Evolutionary conservation across 2,329 filamentous ascomycete species (phyloP).

Genomic region (Cercospora beticola): DNA sequence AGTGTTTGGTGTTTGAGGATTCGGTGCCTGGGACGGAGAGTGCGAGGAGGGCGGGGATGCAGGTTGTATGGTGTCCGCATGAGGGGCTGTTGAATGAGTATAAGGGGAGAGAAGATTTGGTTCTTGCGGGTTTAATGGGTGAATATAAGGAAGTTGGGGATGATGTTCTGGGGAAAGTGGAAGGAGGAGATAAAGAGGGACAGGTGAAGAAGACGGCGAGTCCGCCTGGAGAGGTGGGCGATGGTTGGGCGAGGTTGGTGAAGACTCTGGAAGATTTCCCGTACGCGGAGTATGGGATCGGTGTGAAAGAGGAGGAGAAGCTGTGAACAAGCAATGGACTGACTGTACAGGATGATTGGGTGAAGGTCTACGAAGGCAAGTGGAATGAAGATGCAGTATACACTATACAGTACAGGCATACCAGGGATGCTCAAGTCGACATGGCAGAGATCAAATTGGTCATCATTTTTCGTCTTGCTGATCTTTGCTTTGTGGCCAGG

Average conservation of each 20-base stretch:
- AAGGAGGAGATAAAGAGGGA: conserved; percentile 27
- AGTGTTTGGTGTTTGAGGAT: conserved; percentile 96
- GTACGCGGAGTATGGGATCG: conserved; percentile 60
- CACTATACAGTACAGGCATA: neutral
- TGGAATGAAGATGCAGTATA: neutral
- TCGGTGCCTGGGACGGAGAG: conserved; percentile 90
- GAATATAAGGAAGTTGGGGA: conserved; percentile 55
- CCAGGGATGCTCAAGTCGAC: neutral
- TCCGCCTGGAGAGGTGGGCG: conserved; percentile 54
- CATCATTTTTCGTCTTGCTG: neutral
- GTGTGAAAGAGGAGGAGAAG: conserved; percentile 23
- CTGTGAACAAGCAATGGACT: conserved; percentile 9
- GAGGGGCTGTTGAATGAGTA: conserved; percentile 74
- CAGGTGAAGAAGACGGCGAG: conserved; percentile 21
- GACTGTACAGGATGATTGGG: neutral
- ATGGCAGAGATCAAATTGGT: neutral
- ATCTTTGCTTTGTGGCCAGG: neutral
- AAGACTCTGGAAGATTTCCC: conserved; percentile 59
- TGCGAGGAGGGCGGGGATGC: conserved; percentile 87
- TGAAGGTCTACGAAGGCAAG: neutral
- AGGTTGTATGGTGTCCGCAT: conserved; percentile 90
- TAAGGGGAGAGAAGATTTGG: conserved; percentile 70
- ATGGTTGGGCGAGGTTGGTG: conserved; percentile 60
- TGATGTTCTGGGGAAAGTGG: conserved; percentile 30
- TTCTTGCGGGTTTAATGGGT: conserved; percentile 78